Conservation (phyloP, 805 yeast genomes). For the Kodamaea hsintzibuensis region DNA sequence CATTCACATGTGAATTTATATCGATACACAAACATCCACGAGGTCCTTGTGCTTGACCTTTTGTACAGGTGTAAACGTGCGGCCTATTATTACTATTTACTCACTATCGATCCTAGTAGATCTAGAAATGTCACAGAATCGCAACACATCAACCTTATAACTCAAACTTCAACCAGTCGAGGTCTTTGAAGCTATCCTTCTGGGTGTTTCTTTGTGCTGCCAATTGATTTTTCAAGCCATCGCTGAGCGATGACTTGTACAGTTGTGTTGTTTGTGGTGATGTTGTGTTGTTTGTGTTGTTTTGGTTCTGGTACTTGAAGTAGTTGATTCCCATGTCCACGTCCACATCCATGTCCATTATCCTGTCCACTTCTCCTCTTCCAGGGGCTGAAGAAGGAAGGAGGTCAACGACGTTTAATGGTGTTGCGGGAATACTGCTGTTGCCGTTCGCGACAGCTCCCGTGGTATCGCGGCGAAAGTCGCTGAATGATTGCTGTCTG, state of each 20-base stretch:
- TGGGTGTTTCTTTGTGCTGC: slow-evolving; percentile 7
- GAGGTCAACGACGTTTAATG: slow-evolving; percentile 14
- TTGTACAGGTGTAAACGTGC: neutral
- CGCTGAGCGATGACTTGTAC: slow-evolving; percentile 10
- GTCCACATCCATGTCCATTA: slow-evolving; percentile 10
- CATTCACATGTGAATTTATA: neutral
- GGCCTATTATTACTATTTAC: neutral
- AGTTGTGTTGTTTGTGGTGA: slow-evolving; percentile 6
- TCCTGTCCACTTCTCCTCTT: slow-evolving; percentile 1
- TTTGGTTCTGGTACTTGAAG: slow-evolving; percentile 14
- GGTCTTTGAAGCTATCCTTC: slow-evolving; percentile 21
- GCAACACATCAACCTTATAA: slow-evolving; percentile 10
- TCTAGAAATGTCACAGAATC: neutral
- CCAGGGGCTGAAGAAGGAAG: slow-evolving; percentile 9
- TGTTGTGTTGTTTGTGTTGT: slow-evolving; percentile 8
- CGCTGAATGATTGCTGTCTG: slow-evolving; percentile 8
- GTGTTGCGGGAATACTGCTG: slow-evolving; percentile 15
- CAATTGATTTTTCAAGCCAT: slow-evolving; percentile 11
- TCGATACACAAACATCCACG: neutral
- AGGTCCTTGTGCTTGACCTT: neutral
- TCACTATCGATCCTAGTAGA: neutral
- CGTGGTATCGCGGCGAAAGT: neutral
- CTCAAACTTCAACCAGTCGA: slow-evolving; percentile 37
- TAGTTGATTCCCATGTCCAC: slow-evolving; percentile 9
- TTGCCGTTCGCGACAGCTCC: neutral